These are phyloP conservation scores for Lathyrus aphaca DNA, from an alignment of 306 rosid genomes.

Conservation along the genomic window DNA sequence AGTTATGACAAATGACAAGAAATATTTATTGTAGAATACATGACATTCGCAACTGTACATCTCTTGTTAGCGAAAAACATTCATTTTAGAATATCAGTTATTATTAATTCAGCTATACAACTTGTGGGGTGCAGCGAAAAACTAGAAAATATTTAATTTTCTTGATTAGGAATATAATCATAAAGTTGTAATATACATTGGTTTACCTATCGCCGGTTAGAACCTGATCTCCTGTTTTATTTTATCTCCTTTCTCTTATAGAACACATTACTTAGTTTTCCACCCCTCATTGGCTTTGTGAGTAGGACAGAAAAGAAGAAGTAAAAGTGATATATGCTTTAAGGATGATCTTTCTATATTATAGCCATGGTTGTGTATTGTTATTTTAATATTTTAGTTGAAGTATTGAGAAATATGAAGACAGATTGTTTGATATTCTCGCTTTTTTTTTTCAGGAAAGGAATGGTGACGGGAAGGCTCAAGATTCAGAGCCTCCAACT, in stretches of 20 bases:
- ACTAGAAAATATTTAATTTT: constrained; percentile 9
- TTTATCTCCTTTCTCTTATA: constrained; percentile 13
- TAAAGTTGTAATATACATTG: neutral
- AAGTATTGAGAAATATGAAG: constrained; percentile 18
- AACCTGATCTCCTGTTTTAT: constrained; percentile 15
- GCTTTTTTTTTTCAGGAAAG: constrained; percentile 66
- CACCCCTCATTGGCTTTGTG: constrained; percentile 21
- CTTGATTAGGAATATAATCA: constrained; percentile 32
- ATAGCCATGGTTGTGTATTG: constrained; percentile 7
- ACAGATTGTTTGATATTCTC: constrained; percentile 30
- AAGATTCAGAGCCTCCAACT: constrained; percentile 91
- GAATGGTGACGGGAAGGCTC: constrained; percentile 72
- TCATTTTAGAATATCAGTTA: constrained; percentile 9
- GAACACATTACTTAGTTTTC: constrained; percentile 15
- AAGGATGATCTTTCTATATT: constrained; percentile 3
- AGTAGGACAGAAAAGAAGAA: neutral
- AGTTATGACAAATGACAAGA: constrained; percentile 24
- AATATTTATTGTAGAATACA: neutral
- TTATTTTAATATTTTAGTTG: constrained; percentile 9
- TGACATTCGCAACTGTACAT: neutral
- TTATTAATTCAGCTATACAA: neutral
- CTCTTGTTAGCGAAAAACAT: neutral
- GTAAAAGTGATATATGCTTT: neutral
- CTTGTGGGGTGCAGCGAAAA: constrained; percentile 19
- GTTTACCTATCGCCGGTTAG: neutral